Evolutionary conservation across 805 yeast genomes (phyloP), one percentile per base, ranked within the genome.

Genomic region (Lipomyces kockii): DNA sequence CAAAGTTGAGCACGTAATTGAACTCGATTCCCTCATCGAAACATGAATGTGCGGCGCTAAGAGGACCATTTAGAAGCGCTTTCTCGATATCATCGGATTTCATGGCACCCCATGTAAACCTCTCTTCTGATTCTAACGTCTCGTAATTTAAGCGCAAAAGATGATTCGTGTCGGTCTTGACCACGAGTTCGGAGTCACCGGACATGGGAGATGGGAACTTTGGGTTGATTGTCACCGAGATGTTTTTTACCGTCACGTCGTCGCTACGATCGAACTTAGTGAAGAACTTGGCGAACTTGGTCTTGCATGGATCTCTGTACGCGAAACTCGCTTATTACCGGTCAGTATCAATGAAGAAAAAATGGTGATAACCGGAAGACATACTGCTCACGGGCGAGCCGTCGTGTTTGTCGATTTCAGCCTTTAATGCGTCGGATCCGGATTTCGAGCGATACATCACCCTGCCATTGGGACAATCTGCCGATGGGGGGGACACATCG

Each of bases 251-350:
- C 3, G 34, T 22, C 34, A 22, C 43, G 12, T 32, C 7, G 12
- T 14, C 14, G 20, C 8, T 25, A 17, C 39, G 51, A 7, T 57
- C 57, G 54, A 11, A 62, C 20, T 51, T 62, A 3, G 62, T 57
- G 51, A 62, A 62, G 32, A 62, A 62, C 39, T 62, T 62, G 34
- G 35, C 57, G 46, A 62, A 62, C 55, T 51, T 58, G 52, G 53
- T 34, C 56, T 62, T 62, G 61, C 65, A 62, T 17, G 65, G 65
- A 34, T 62, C 65, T 6, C 58, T 54, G 51, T 57, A 62, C 3
- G 29, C 61, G 39, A 62, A 62, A 29, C 61, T 57, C 25, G n/a
- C 65, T 62, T 11, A 4, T 20, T 25, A 22, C 8, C 6, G 9
- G 4, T 11, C n/a, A 20, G 17, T 20, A 17, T 8, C 22, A 12